Evolutionary conservation across 2,329 filamentous ascomycete species (phyloP), one percentile per base, ranked within the genome.

Genomic region (Decorospora gaudefroyi): DNA sequence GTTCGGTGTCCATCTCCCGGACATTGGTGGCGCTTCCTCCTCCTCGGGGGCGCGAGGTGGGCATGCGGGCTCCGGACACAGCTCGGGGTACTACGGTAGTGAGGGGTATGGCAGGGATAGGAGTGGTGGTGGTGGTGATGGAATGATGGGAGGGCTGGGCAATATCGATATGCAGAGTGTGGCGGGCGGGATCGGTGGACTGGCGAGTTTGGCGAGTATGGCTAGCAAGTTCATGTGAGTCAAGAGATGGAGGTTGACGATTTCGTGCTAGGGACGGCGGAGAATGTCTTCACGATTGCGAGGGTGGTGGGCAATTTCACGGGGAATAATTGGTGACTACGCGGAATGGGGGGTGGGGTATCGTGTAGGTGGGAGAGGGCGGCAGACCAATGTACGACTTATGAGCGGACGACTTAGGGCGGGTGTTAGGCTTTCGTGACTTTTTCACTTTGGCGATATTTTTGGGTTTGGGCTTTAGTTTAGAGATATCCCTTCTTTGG

Each of bases 1-100:
- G 65, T 87, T 96, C 69, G 91, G 91, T 15, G 76, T 97, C 49
- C 79, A 85, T 51, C 71, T 96, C 53, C 91, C 91, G 1, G 76
- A 77, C 46, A 65, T 72, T 50, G 70, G 71, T 4, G 67, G 65
- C 1, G 33, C 25, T 18, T 6, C 5, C 10, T 15, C 21, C n/a
- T 16, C 4, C 1, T 9, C 8, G 2, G 55, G 53, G 23, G 46
- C 64, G 45, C 48, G 62, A 45, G 41, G 61, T 4, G 62, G 68
- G 25, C 36, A 49, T 19, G 25, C 39, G 9, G 49, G 55, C 8
- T 51, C 63, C 3, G 63, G 56, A 6, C 49, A 63, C 33, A 9
- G 58, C 5, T 64, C 68, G 5, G 72, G 72, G 25, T 76, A 75
- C 54, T 77, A 76, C 64, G 74, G 74, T 11, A 73, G 70, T 53